Conservation (phyloP, 805 yeast genomes). For the Candida quercuum region DNA sequence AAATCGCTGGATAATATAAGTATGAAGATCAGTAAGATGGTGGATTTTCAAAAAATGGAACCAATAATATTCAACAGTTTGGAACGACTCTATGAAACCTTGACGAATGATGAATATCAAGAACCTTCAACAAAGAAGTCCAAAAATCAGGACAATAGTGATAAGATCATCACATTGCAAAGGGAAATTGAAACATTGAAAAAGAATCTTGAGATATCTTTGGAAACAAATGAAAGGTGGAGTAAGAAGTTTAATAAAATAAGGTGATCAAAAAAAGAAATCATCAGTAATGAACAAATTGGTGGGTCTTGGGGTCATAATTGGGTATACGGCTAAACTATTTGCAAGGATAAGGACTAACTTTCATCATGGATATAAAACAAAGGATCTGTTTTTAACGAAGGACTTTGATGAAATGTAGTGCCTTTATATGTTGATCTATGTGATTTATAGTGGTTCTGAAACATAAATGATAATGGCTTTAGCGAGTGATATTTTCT, state of each 20-base stretch:
- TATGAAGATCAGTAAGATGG: slow-evolving; percentile 3
- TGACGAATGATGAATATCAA: slow-evolving; percentile 6
- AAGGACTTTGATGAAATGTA: no score
- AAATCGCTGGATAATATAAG: slow-evolving; percentile 2
- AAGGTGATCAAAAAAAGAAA: neutral
- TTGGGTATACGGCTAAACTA: no score
- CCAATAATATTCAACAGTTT: slow-evolving; percentile 8
- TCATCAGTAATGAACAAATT: no score
- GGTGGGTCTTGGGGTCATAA: no score
- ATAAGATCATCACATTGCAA: slow-evolving; percentile 8
- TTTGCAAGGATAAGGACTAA: no score
- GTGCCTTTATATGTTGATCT: no score
- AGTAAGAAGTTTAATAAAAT: slow-evolving; percentile 11
- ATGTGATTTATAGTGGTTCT: no score
- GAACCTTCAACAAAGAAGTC: no score
- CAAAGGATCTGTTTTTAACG: no score
- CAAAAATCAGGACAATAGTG: neutral
- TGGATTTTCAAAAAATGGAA: slow-evolving; percentile 7
- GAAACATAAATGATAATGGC: no score
- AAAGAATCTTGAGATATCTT: slow-evolving; percentile 14
- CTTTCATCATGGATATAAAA: no score
- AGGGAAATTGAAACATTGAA: slow-evolving; percentile 11
- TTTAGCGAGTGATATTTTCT: no score
- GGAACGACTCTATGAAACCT: slow-evolving; percentile 12
- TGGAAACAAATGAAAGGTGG: slow-evolving; percentile 25